These are phyloP conservation scores for Monosporozyma siamensis DNA, from an alignment of 805 yeast species.

Conservation along the genomic window DNA sequence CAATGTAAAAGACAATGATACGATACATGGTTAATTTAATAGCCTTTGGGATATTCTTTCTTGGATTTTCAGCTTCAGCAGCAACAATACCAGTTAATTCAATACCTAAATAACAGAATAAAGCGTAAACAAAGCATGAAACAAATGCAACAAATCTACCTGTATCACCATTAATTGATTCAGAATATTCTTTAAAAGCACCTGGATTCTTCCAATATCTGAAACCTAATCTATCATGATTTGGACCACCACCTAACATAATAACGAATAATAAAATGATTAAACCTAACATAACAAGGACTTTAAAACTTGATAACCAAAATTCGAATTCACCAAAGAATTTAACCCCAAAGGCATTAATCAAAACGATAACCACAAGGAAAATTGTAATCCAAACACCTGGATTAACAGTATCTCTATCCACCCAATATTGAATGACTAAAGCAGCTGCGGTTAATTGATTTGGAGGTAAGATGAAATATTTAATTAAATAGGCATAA, in stretches of 20 bases:
- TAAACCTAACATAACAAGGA: constrained; percentile 55
- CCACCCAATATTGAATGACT: constrained; percentile 38
- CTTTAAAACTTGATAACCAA: constrained; percentile 52
- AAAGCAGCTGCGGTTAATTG: constrained; percentile 42
- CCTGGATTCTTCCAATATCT: constrained; percentile 66
- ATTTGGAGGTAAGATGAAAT: constrained; percentile 39
- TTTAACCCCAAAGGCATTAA: constrained; percentile 32
- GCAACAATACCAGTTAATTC: constrained; percentile 65
- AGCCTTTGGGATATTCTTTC: constrained; percentile 63
- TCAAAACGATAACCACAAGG: constrained; percentile 29
- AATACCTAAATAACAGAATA: constrained; percentile 63
- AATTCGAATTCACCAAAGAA: constrained; percentile 41
- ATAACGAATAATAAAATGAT: constrained; percentile 54
- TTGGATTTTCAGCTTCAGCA: constrained; percentile 63
- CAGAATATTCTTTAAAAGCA: constrained; percentile 41
- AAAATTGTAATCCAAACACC: constrained; percentile 40
- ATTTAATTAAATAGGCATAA: constrained; percentile 36
- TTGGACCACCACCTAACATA: constrained; percentile 73
- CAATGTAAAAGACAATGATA: constrained; percentile 52
- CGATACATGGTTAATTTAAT: constrained; percentile 61
- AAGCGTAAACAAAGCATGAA: constrained; percentile 55
- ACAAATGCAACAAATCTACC: constrained; percentile 56
- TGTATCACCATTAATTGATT: constrained; percentile 34
- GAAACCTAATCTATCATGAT: constrained; percentile 64
- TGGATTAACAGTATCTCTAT: constrained; percentile 32